Conservation (phyloP, 768 basidiomycete species). For the Pulveroboletus sp. region DNA sequence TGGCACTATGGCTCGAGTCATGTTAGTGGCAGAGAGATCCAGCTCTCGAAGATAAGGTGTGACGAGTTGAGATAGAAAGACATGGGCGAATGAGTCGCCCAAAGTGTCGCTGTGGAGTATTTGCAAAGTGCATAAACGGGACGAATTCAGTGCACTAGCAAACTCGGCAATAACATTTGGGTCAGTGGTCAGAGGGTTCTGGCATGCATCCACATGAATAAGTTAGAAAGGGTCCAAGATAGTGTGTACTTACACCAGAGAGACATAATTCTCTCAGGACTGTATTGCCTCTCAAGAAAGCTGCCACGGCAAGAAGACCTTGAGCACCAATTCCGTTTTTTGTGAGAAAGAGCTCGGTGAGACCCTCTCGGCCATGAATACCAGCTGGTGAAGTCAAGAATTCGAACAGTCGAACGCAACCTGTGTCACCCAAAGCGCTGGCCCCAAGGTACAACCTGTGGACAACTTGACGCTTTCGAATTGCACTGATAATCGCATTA, state of each 20-base stretch:
- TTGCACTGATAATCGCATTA: constrained; percentile 42
- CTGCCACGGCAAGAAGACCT: constrained; percentile 50
- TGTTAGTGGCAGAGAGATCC: constrained; percentile 47
- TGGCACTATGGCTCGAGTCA: constrained; percentile 40
- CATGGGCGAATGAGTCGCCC: constrained; percentile 45
- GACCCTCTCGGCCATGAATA: constrained; percentile 33
- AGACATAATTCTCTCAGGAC: constrained; percentile 48
- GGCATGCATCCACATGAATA: constrained; percentile 15
- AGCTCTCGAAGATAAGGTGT: constrained; percentile 48
- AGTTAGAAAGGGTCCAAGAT: not conserved
- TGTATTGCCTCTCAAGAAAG: constrained; percentile 45
- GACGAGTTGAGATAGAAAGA: constrained; percentile 48
- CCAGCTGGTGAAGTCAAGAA: constrained; percentile 51
- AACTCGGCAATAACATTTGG: constrained; percentile 36
- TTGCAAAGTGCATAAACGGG: constrained; percentile 46
- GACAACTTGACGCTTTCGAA: constrained; percentile 43
- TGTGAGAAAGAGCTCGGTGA: constrained; percentile 56
- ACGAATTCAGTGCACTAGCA: constrained; percentile 48
- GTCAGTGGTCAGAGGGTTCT: constrained; percentile 41
- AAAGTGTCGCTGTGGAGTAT: constrained; percentile 47
- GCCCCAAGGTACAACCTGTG: constrained; percentile 51
- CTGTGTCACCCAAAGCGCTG: constrained; percentile 55
- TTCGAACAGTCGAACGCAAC: constrained; percentile 48
- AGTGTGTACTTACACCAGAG: constrained; percentile 45
- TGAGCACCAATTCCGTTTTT: constrained; percentile 50